These are phyloP conservation scores for Parietaria judaica DNA, from an alignment of 306 rosid genomes.

Conservation along the genomic window DNA sequence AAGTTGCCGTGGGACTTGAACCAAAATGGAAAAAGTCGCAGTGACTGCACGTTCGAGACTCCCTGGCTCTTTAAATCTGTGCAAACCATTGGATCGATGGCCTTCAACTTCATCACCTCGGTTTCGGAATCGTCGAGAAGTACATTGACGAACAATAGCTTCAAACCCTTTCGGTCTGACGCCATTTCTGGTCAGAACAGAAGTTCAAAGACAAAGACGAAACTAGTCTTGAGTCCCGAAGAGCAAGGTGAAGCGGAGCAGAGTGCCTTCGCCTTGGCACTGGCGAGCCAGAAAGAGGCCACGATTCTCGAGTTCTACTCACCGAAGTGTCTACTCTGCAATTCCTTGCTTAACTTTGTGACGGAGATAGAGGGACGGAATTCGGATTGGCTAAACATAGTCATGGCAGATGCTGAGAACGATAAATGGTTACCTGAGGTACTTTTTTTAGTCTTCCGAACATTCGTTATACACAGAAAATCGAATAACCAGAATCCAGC, in stretches of 20 bases:
- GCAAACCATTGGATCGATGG: slow-evolving; percentile 46
- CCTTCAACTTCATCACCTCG: slow-evolving; percentile 37
- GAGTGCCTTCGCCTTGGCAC: slow-evolving; percentile 75
- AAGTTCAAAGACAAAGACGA: slow-evolving; percentile 22
- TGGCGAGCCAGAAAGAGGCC: slow-evolving; percentile 64
- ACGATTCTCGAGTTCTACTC: slow-evolving; percentile 79
- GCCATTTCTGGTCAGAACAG: slow-evolving; percentile 22
- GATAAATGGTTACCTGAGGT: slow-evolving; percentile 79
- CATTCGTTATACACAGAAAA: too few relatives aligned
- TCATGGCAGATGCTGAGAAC: slow-evolving; percentile 93
- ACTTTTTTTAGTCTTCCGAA: neutral
- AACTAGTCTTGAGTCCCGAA: slow-evolving; percentile 22
- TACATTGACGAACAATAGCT: slow-evolving; percentile 15
- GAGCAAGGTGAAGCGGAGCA: slow-evolving; percentile 76
- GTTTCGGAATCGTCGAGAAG: slow-evolving; percentile 29
- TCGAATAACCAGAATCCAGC: too few relatives aligned
- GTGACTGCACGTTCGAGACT: slow-evolving; percentile 44
- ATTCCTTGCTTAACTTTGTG: slow-evolving; percentile 51
- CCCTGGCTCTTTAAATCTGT: slow-evolving; percentile 82
- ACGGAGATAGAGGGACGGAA: slow-evolving; percentile 58
- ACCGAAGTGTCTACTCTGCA: slow-evolving; percentile 77
- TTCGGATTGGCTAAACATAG: slow-evolving; percentile 64
- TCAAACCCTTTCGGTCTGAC: slow-evolving; percentile 26
- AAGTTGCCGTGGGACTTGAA: slow-evolving; percentile 77
- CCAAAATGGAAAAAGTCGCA: slow-evolving; percentile 26